These are phyloP conservation scores for Ogataea thermomethanolica DNA, from an alignment of 805 yeast species.

Conservation along the genomic window DNA sequence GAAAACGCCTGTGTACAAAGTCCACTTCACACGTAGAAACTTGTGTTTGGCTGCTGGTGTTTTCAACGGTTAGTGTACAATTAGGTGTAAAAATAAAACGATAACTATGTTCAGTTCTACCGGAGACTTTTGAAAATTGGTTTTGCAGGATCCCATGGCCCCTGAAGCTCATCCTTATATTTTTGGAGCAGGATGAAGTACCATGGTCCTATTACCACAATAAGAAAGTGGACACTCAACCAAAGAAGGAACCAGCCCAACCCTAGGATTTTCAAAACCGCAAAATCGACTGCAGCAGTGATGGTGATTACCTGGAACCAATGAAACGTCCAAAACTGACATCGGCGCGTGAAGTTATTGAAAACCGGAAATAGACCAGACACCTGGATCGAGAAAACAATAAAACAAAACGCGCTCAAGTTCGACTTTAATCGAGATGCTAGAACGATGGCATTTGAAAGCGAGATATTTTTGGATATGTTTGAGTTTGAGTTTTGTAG, in stretches of 20 bases:
- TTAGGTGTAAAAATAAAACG: constrained; percentile 8
- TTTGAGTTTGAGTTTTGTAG: constrained; percentile 38
- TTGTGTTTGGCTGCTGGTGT: constrained; percentile 93
- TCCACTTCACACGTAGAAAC: constrained; percentile 87
- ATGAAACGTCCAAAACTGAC: constrained; percentile 31
- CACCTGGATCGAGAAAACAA: constrained; percentile 66
- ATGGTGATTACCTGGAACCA: constrained; percentile 32
- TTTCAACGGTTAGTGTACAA: constrained; percentile 42
- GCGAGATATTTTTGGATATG: constrained; percentile 76
- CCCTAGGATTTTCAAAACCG: constrained; percentile 40
- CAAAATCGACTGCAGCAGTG: constrained; percentile 30
- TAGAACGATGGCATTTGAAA: constrained; percentile 82
- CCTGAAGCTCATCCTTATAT: constrained; percentile 81
- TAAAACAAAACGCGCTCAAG: constrained; percentile 76
- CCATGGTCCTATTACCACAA: constrained; percentile 59
- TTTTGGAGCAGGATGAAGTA: constrained; percentile 70
- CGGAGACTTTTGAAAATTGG: constrained; percentile 49
- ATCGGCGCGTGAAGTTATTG: constrained; percentile 53
- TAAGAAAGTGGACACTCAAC: constrained; percentile 44
- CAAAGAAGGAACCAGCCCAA: constrained; percentile 43
- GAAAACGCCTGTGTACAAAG: constrained; percentile 89
- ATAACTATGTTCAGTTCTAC: background rate
- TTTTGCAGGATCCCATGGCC: constrained; percentile 90
- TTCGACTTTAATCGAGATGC: constrained; percentile 83
- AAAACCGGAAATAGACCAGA: constrained; percentile 73